These are phyloP conservation scores for Omphalea diandra DNA, from an alignment of 441 rosid species.

Conservation along the genomic window DNA sequence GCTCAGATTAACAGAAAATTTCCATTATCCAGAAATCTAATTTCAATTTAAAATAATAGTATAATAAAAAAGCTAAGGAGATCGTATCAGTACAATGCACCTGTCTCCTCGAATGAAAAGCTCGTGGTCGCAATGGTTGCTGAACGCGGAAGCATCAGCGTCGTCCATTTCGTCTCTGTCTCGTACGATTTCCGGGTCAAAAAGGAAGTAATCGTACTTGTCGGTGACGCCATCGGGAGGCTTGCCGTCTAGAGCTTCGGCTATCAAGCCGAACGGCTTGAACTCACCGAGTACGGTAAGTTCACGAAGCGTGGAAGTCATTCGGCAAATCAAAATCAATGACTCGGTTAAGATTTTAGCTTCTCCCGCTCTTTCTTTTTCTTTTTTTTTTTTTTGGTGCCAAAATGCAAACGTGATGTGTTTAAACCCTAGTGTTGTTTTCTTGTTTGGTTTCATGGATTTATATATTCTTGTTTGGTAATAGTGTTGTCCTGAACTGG, in stretches of 20 bases:
- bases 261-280: slow-evolving; percentile 88
- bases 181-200: slow-evolving; percentile 59
- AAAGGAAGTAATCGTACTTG: slow-evolving; percentile 79
- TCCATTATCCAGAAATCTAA: background rate
- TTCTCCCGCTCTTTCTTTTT: slow-evolving; percentile 29
- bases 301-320: slow-evolving; percentile 66
- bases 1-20: too few species aligned
- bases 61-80: background rate
- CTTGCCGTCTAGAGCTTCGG: slow-evolving; percentile 82
- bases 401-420: background rate
- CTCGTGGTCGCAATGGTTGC: slow-evolving; percentile 69
- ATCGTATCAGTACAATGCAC: slow-evolving; percentile 28
- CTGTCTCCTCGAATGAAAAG: slow-evolving; percentile 81
- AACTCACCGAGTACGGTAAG: slow-evolving; percentile 88
- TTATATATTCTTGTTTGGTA: background rate
- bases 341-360: background rate
- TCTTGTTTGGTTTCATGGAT: background rate
- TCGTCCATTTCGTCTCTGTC: slow-evolving; percentile 42
- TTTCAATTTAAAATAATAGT: background rate
- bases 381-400: too few species aligned
- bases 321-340: slow-evolving; percentile 21
- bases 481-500: background rate
- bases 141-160: slow-evolving; percentile 35
- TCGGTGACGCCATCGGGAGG: slow-evolving; percentile 39
- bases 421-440: background rate